Percentiles rank a stretch among this genome's conserved stretches.
Conservation (phyloP, 2,329 filamentous ascomycete species). For the Aspergillus sp. region DNA sequence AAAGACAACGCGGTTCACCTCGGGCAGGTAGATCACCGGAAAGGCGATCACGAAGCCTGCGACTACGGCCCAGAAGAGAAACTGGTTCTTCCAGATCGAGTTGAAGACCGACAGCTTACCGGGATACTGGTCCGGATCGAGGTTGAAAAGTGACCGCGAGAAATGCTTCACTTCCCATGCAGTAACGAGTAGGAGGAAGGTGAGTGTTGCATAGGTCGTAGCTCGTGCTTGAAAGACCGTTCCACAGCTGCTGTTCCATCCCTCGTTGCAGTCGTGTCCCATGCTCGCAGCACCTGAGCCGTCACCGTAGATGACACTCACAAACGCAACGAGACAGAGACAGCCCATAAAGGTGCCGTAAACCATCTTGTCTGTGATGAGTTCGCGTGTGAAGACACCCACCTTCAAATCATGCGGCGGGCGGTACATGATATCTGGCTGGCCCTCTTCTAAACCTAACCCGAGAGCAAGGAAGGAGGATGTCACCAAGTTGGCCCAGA, state of each 20-base stretch:
- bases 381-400: slow-evolving; percentile 42
- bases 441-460: slow-evolving; percentile 74
- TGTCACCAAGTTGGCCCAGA: slow-evolving; percentile 92
- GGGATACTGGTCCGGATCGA: slow-evolving; percentile 55
- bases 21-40: slow-evolving; percentile 65
- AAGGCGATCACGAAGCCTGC: slow-evolving; percentile 57
- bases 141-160: slow-evolving; percentile 70
- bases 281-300: slow-evolving; percentile 48
- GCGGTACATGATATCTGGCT: slow-evolving; percentile 74
- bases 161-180: slow-evolving; percentile 78
- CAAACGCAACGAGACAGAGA: slow-evolving; percentile 42
- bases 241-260: slow-evolving; percentile 50
- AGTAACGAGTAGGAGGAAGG: slow-evolving; percentile 72
- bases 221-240: slow-evolving; percentile 67
- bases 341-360: slow-evolving; percentile 49
- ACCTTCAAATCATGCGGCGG: slow-evolving; percentile 65
- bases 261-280: slow-evolving; percentile 56
- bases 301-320: slow-evolving; percentile 39
- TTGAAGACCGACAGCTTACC: slow-evolving; percentile 63
- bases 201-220: slow-evolving; percentile 71
- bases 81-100: slow-evolving; percentile 69
- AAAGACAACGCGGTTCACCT: slow-evolving; percentile 63
- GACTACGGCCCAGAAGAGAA: slow-evolving; percentile 65
- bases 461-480: slow-evolving; percentile 84
- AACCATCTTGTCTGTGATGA: slow-evolving; percentile 43